Percentiles rank a stretch among this genome's conserved stretches.
These are phyloP conservation scores for Iberis pinnata DNA, from an alignment of 345 rosid species.

Conservation along the genomic window DNA sequence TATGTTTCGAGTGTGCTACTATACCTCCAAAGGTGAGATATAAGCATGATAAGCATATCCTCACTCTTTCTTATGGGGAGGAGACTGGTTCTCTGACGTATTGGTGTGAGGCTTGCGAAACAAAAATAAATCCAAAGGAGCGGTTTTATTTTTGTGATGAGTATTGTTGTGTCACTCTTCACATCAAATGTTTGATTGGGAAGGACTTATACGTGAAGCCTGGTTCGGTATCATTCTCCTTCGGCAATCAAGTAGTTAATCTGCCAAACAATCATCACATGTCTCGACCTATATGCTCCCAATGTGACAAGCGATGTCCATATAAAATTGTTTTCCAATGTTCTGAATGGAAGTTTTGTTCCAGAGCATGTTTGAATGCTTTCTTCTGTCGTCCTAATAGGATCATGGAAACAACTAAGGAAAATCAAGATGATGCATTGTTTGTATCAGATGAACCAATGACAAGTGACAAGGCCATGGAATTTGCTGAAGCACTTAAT, in stretches of 20 bases:
- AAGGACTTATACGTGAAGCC: neutral
- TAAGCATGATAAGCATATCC: too few species aligned
- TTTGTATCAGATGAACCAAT: too few species aligned
- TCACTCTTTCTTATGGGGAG: neutral
- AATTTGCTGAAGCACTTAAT: too few species aligned
- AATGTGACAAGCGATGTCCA: neutral
- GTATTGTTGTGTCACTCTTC: neutral
- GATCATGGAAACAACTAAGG: too few species aligned
- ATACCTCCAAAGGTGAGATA: too few species aligned
- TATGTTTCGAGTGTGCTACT: too few species aligned
- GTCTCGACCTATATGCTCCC: neutral
- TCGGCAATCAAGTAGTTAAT: neutral
- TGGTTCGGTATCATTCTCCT: neutral
- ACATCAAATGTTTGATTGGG: neutral
- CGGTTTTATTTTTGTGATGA: neutral
- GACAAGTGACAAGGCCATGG: too few species aligned
- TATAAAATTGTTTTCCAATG: neutral
- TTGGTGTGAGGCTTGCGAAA: conserved; percentile 11
- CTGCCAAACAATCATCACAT: neutral
- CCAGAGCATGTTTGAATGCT: neutral
- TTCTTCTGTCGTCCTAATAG: too few species aligned
- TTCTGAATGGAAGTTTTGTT: neutral
- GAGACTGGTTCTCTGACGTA: neutral
- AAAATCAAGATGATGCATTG: too few species aligned
- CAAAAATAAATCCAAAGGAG: neutral